Conservation (phyloP, 2,329 filamentous ascomycete species). For the Colletotrichum agaves region DNA sequence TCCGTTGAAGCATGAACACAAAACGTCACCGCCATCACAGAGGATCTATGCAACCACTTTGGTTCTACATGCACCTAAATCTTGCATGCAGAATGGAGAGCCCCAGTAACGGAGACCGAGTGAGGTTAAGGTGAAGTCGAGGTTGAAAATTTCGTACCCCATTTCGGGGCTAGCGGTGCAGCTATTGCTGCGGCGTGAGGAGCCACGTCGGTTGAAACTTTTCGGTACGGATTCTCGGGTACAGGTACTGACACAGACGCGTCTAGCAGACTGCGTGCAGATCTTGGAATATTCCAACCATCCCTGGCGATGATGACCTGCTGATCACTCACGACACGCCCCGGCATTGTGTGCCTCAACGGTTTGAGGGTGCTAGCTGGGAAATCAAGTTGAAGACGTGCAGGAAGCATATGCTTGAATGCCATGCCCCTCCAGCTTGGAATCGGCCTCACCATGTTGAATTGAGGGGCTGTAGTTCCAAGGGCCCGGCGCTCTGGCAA, state of each 20-base stretch:
- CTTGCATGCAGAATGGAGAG: slow-evolving; percentile 20
- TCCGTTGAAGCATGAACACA: background rate
- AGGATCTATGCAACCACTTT: slow-evolving; percentile 34
- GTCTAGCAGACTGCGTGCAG: slow-evolving; percentile 7
- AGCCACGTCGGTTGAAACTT: slow-evolving; percentile 19
- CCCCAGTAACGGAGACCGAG: background rate
- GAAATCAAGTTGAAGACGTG: slow-evolving; percentile 17
- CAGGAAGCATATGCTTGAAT: slow-evolving; percentile 23
- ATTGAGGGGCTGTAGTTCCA: slow-evolving; percentile 16
- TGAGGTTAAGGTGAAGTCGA: slow-evolving; percentile 14
- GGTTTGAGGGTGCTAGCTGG: background rate
- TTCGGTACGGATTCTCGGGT: slow-evolving; percentile 11
- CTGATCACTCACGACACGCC: slow-evolving; percentile 8
- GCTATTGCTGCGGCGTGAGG: slow-evolving; percentile 8
- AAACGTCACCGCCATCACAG: slow-evolving; percentile 18
- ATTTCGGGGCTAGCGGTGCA: slow-evolving; percentile 6
- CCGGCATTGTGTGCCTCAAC: slow-evolving; percentile 7
- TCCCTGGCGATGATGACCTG: background rate
- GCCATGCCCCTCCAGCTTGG: background rate
- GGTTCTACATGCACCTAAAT: slow-evolving; percentile 18
- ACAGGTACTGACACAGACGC: background rate
- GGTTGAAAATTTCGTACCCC: background rate
- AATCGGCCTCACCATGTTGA: slow-evolving; percentile 13
- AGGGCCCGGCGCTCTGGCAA: slow-evolving; percentile 32
- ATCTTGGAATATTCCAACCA: slow-evolving; percentile 2